These are phyloP conservation scores for Pythium inflatum DNA, from an alignment of 352 stramenopile genomes.

Conservation along the genomic window DNA sequence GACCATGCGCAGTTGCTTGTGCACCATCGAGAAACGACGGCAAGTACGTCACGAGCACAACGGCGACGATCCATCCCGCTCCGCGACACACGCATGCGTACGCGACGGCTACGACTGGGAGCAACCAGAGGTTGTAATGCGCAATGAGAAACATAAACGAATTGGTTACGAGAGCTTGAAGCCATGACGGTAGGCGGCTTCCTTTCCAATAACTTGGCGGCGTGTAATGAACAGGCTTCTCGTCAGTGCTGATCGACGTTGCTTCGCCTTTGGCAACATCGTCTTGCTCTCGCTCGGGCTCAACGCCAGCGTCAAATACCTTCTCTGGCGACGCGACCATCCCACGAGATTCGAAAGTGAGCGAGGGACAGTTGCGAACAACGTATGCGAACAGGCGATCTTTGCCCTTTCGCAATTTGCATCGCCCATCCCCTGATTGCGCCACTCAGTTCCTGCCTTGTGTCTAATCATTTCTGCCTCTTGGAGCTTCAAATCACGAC, in stretches of 20 bases:
- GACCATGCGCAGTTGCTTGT: constrained; percentile 56
- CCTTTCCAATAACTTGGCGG: constrained; percentile 53
- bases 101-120: constrained; percentile 33
- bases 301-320: background rate
- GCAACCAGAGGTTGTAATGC: constrained; percentile 74
- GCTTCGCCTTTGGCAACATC: background rate
- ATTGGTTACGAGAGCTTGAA: constrained; percentile 43
- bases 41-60: constrained; percentile 56
- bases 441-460: background rate
- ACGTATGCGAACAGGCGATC: constrained; percentile 18
- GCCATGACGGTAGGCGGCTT: constrained; percentile 45
- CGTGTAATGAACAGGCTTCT: constrained; percentile 40
- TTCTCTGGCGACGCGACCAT: background rate
- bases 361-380: background rate
- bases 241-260: background rate
- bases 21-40: constrained; percentile 59
- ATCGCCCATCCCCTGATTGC: background rate
- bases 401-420: background rate
- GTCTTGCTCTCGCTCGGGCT: background rate
- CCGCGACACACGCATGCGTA: constrained; percentile 29
- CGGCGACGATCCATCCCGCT: constrained; percentile 48
- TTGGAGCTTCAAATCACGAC: no score
- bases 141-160: constrained; percentile 60
- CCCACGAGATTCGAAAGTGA: background rate
- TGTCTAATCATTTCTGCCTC: background rate